Percentiles rank a stretch among this genome's conserved stretches.
These are phyloP conservation scores for Naganishia antarctica DNA, from an alignment of 768 basidiomycete species.

Conservation along the genomic window DNA sequence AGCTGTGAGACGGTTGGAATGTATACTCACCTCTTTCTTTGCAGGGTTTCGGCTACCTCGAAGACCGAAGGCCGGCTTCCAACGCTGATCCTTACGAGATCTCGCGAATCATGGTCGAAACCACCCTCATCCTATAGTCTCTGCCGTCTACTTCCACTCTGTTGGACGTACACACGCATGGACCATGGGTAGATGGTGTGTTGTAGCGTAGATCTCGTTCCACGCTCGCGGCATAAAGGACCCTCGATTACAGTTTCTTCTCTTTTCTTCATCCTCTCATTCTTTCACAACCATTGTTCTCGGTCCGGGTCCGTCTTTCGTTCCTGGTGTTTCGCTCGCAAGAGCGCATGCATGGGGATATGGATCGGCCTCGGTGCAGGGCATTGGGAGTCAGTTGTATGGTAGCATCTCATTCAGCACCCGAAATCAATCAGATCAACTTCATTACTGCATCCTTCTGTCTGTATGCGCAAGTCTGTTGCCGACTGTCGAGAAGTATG, in stretches of 20 bases:
- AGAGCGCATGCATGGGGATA: too few relatives aligned
- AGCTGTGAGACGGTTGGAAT: neutral
- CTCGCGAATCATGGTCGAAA: constrained; percentile 56
- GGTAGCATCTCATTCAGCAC: constrained; percentile 5
- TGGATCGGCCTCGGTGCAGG: neutral
- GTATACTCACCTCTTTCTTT: neutral
- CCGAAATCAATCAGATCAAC: neutral
- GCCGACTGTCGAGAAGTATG: too few relatives aligned
- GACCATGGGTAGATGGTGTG: neutral
- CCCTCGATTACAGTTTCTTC: neutral
- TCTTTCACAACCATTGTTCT: neutral
- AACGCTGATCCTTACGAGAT: constrained; percentile 99
- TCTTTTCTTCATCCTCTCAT: neutral
- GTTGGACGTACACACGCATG: neutral
- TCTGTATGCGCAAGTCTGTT: too few relatives aligned
- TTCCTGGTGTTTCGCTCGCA: too few relatives aligned
- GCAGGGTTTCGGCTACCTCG: constrained; percentile 90
- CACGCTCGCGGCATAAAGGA: neutral
- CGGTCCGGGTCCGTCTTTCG: neutral
- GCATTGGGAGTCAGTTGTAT: neutral
- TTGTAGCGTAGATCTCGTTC: constrained; percentile 1
- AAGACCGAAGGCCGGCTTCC: constrained; percentile 94
- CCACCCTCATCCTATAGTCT: constrained; percentile 55
- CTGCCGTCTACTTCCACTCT: neutral
- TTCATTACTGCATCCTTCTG: neutral